Conservation (phyloP, 1,284 basidiomycete species). For the Trametes hirsuta region DNA sequence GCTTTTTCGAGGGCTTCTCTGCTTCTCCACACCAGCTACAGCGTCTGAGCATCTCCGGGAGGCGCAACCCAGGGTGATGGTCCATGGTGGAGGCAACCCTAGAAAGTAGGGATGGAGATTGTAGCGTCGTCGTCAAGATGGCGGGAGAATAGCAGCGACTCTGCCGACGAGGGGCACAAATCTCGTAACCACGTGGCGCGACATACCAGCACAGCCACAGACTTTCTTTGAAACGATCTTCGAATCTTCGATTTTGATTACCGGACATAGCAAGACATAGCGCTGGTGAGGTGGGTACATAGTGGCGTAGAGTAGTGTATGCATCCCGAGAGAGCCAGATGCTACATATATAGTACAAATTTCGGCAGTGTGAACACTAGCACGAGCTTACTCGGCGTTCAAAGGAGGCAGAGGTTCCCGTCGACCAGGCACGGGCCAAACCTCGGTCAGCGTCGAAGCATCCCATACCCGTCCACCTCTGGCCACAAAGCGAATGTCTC, state of each 20-base stretch:
- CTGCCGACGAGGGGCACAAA: too few relatives aligned
- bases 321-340: too few relatives aligned
- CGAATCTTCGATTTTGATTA: too few relatives aligned
- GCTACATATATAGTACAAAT: not conserved
- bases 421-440: conserved; percentile 67
- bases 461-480: conserved; percentile 71
- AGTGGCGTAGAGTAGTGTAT: too few relatives aligned
- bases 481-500: conserved; percentile 55
- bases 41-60: not conserved
- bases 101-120: too few relatives aligned
- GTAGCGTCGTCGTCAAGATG: too few relatives aligned
- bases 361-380: not conserved
- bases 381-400: conserved; percentile 52
- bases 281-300: too few relatives aligned
- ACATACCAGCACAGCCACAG: too few relatives aligned
- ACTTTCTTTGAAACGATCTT: too few relatives aligned
- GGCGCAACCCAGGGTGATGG: not conserved
- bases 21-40: not conserved
- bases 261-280: too few relatives aligned
- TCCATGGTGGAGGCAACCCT: not conserved
- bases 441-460: conserved; percentile 64
- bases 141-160: too few relatives aligned
- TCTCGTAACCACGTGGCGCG: too few relatives aligned
- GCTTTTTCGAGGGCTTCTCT: not conserved
- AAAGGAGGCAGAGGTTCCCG: conserved; percentile 57